phyloP scores from a whole-genome alignment of 2,329 filamentous ascomycete species.

The Penicillium capsulatum region DNA sequence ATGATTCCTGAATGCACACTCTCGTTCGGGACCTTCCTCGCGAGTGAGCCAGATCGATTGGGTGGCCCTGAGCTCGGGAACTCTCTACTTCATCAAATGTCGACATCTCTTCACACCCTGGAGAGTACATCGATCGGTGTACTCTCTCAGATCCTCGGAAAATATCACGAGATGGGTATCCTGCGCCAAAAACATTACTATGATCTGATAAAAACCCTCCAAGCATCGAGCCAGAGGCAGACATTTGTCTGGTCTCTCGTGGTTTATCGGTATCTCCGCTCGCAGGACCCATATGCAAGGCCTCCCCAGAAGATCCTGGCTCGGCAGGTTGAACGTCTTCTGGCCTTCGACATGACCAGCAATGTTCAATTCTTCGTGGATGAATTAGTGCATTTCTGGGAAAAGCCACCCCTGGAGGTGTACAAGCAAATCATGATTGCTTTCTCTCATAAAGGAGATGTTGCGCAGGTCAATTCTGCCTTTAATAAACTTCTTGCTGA shows the following conservation, averaged over 20 bases:
- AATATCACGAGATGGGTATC: conserved; percentile 23
- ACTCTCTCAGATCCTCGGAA: conserved; percentile 29
- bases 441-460: conserved; percentile 48
- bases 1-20: conserved; percentile 21
- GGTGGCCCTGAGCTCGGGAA: conserved; percentile 14
- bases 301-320: conserved; percentile 22
- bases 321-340: conserved; percentile 26
- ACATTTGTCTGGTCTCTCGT: conserved; percentile 32
- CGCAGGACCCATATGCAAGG: conserved; percentile 23
- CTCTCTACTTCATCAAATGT: conserved; percentile 26
- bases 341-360: conserved; percentile 30
- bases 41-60: conserved; percentile 2
- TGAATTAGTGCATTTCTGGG: conserved; percentile 36
- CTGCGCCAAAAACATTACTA: conserved; percentile 27
- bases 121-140: conserved; percentile 27
- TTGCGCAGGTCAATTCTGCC: conserved; percentile 40
- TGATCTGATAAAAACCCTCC: conserved; percentile 28
- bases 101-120: conserved; percentile 25
- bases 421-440: conserved; percentile 39
- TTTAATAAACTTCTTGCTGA: conserved; percentile 43
- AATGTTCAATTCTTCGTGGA: conserved; percentile 41
- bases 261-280: conserved; percentile 42
- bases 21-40: conserved; percentile 21
- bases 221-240: conserved; percentile 24
- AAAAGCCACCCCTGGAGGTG: conserved; percentile 27